These are phyloP conservation scores for Gymnopilus junonius DNA, from an alignment of 768 basidiomycete genomes.

Conservation along the genomic window DNA sequence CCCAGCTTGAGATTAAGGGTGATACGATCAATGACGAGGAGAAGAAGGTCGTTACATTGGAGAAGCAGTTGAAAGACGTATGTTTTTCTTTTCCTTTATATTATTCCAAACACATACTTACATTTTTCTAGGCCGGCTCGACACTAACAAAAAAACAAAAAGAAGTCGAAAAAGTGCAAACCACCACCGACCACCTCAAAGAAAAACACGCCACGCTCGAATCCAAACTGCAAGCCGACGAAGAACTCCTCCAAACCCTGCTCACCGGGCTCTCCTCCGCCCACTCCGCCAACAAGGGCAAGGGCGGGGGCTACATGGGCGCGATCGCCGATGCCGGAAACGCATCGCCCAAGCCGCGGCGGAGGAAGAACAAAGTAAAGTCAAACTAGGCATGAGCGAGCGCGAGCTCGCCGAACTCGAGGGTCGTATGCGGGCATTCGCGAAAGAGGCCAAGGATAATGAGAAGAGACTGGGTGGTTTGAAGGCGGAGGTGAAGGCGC, in stretches of 20 bases:
- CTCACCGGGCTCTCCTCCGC: conserved; percentile 87
- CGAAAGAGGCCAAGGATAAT: conserved; percentile 82
- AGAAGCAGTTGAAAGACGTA: conserved; percentile 66
- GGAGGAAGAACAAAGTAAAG: conserved; percentile 82
- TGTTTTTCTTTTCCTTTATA: conserved; percentile 18
- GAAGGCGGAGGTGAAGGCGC: conserved; percentile 59
- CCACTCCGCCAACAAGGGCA: conserved; percentile 67
- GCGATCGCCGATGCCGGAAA: conserved; percentile 88
- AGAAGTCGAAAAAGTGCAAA: conserved; percentile 59
- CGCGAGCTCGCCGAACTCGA: conserved; percentile 82
- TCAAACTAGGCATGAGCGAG: conserved; percentile 76
- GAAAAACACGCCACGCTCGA: conserved; percentile 66
- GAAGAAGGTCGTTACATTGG: conserved; percentile 53
- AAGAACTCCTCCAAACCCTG: conserved; percentile 94
- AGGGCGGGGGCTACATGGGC: conserved; percentile 93
- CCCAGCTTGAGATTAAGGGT: conserved; percentile 84
- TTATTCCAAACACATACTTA: neutral
- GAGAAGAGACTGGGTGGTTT: conserved; percentile 67
- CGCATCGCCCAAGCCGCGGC: conserved; percentile 76
- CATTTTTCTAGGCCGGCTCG: conserved; percentile 51
- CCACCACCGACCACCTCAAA: conserved; percentile 65
- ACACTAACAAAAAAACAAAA: conserved; percentile 61
- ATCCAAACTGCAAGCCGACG: conserved; percentile 68
- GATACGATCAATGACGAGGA: conserved; percentile 81
- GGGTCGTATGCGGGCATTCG: conserved; percentile 79